Conservation (phyloP, 2,329 filamentous ascomycete species). For the Blastomyces silverae region DNA sequence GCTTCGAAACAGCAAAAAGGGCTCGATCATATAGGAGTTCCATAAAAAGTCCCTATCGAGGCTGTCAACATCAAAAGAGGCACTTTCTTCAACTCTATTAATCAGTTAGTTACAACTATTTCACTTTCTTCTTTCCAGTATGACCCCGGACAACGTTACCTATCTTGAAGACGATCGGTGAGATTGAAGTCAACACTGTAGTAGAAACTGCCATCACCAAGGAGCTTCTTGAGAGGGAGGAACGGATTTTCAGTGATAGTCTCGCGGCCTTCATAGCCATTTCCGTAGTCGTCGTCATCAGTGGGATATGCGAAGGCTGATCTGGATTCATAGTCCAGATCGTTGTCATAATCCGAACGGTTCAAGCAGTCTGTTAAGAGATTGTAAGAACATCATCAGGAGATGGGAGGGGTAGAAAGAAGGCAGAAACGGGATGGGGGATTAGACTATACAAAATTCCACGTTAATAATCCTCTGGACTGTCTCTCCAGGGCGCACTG, state of each 20-base stretch:
- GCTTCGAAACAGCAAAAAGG: constrained; percentile 81
- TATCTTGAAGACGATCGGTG: constrained; percentile 85
- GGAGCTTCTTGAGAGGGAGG: constrained; percentile 78
- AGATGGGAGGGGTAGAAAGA: neutral
- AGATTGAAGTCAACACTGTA: constrained; percentile 98
- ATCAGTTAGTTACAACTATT: constrained; percentile 22
- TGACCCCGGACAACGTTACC: constrained; percentile 44
- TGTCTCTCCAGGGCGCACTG: constrained; percentile 76
- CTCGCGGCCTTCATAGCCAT: constrained; percentile 57
- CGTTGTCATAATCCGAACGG: constrained; percentile 75
- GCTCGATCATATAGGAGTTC: constrained; percentile 98
- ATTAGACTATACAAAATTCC: constrained; percentile 58
- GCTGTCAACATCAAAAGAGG: constrained; percentile 82
- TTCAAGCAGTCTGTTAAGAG: constrained; percentile 68
- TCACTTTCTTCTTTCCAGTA: neutral
- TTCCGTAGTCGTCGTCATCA: constrained; percentile 49
- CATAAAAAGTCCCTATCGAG: constrained; percentile 89
- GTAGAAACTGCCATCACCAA: constrained; percentile 92
- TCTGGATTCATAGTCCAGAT: constrained; percentile 48
- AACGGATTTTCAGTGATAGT: constrained; percentile 77
- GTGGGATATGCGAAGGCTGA: constrained; percentile 48
- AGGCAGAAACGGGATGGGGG: neutral
- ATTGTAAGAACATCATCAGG: constrained; percentile 16
- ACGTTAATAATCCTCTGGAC: constrained; percentile 80
- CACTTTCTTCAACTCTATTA: constrained; percentile 62